phyloP scores from a whole-genome alignment of 129 eudicot genomes.

The Saussurea involucrata region DNA sequence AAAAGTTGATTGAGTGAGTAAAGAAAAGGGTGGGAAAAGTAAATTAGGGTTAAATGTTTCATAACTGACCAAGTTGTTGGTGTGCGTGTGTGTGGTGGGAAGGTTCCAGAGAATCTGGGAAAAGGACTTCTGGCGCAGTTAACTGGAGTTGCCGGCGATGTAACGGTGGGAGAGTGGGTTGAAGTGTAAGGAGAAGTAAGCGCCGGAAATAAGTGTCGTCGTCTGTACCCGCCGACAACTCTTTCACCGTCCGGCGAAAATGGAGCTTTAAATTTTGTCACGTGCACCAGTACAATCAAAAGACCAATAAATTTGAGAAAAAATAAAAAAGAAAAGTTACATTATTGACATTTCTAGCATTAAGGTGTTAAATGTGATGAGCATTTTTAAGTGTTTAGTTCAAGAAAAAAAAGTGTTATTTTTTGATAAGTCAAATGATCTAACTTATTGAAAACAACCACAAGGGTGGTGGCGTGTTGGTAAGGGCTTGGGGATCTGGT shows the following conservation, averaged over 20 bases:
- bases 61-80: neutral
- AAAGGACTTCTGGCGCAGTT: neutral
- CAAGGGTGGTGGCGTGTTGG: too few relatives aligned
- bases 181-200: neutral
- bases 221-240: neutral
- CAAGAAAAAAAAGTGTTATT: too few relatives aligned
- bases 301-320: too few relatives aligned
- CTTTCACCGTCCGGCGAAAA: neutral
- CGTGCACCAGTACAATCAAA: too few relatives aligned
- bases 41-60: conserved; percentile 11
- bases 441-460: too few relatives aligned
- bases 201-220: conserved; percentile 9
- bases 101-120: neutral
- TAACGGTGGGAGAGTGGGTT: neutral
- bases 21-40: neutral
- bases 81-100: neutral
- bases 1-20: neutral
- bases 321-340: too few relatives aligned
- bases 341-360: too few relatives aligned
- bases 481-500: too few relatives aligned
- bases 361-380: too few relatives aligned
- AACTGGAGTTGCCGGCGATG: neutral
- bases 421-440: too few relatives aligned
- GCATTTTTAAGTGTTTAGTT: too few relatives aligned
- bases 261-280: neutral